Evolutionary conservation across 257 asterid genomes (phyloP).

Genomic region (Linderniella brevidens): DNA sequence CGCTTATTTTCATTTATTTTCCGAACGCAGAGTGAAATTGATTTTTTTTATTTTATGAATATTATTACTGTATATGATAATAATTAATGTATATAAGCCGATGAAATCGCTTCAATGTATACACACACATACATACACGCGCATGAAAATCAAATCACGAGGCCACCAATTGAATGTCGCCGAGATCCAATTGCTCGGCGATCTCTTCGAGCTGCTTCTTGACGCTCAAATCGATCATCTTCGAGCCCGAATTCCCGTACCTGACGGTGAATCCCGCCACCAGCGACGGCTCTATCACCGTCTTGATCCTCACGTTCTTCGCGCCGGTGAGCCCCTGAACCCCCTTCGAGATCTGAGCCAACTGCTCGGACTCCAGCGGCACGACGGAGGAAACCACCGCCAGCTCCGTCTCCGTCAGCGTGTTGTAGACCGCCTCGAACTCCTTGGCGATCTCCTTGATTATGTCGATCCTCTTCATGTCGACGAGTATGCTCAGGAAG

Average conservation of each 20-base stretch:
- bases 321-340: conserved; percentile 66
- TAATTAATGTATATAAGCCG: too few species aligned
- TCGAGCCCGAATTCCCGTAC: conserved; percentile 56
- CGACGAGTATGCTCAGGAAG: conserved; percentile 55
- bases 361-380: conserved; percentile 49
- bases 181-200: conserved; percentile 51
- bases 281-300: conserved; percentile 48
- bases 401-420: conserved; percentile 42
- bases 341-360: conserved; percentile 67
- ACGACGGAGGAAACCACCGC: conserved; percentile 75
- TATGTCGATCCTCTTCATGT: conserved; percentile 49
- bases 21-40: too few species aligned
- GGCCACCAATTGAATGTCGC: conserved; percentile 52
- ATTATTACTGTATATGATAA: too few species aligned
- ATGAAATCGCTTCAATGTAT: too few species aligned
- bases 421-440: conserved; percentile 42
- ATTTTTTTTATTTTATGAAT: too few species aligned
- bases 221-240: conserved; percentile 77
- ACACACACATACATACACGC: too few species aligned
- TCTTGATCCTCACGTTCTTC: conserved; percentile 54
- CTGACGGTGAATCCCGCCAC: conserved; percentile 82
- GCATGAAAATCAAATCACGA: conserved; percentile 13
- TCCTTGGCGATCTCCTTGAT: conserved; percentile 47
- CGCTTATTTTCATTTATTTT: too few species aligned
- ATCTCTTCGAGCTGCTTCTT: conserved; percentile 83